These are phyloP conservation scores for Kluyveromyces aestuarii DNA, from an alignment of 805 yeast species.

Conservation along the genomic window DNA sequence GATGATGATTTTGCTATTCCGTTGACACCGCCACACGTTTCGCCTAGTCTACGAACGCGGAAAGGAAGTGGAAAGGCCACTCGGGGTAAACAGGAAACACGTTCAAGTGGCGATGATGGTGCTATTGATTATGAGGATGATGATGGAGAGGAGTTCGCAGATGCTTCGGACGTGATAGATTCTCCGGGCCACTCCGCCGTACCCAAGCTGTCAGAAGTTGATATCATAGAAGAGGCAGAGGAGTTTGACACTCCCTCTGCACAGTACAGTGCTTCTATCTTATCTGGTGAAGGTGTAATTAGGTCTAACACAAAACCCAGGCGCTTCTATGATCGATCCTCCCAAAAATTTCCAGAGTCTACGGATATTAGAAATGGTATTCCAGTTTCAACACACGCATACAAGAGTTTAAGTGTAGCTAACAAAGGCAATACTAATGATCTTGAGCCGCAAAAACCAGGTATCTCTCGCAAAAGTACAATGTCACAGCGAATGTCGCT, in stretches of 20 bases:
- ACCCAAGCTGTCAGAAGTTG: background rate
- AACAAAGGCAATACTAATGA: background rate
- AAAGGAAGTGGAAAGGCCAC: background rate
- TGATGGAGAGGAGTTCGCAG: slow-evolving; percentile 13
- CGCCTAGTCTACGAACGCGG: slow-evolving; percentile 10
- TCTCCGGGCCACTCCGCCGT: background rate
- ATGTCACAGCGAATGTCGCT: slow-evolving; percentile 1
- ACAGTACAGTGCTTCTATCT: background rate
- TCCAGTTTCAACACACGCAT: background rate
- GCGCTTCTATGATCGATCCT: background rate
- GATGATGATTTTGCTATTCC: slow-evolving; percentile 1
- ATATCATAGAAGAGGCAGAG: background rate
- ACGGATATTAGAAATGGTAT: background rate
- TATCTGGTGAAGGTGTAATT: background rate
- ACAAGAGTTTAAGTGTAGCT: background rate
- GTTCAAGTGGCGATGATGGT: slow-evolving; percentile 1
- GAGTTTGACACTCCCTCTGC: background rate
- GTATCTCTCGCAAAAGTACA: background rate
- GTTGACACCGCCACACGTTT: background rate
- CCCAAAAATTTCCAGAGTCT: background rate
- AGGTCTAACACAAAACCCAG: background rate
- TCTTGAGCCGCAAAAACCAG: background rate
- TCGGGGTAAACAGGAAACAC: background rate
- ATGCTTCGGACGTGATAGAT: slow-evolving; percentile 15
- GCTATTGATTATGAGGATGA: slow-evolving; percentile 3